A percentile compares a stretch with the other conserved stretches of the same genome.
phyloP scores from a whole-genome alignment of 352 stramenopile genomes.

The Phytophthora gonapodyides region DNA sequence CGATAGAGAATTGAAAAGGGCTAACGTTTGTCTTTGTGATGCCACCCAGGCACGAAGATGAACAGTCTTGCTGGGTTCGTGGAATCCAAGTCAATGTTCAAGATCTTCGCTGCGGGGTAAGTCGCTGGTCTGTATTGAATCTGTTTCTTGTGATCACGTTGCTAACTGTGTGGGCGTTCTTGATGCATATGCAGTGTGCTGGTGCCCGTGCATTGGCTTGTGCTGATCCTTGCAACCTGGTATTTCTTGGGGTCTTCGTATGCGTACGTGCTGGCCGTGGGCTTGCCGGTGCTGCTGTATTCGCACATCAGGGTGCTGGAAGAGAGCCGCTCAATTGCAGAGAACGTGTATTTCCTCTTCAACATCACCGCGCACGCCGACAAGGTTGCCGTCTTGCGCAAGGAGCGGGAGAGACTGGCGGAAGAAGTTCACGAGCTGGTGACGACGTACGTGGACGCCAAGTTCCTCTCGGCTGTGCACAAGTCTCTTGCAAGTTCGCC shows the following conservation, averaged over 20 bases:
- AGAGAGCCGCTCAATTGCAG: conserved; percentile 75
- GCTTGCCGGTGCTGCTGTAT: conserved; percentile 68
- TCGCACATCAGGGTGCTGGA: conserved; percentile 81
- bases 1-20: not conserved
- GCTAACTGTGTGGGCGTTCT: conserved; percentile 6
- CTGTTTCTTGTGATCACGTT: not conserved
- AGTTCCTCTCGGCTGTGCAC: conserved; percentile 58
- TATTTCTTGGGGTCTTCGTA: conserved; percentile 59
- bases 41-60: conserved; percentile 63
- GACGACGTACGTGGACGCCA: conserved; percentile 51
- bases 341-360: conserved; percentile 79
- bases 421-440: conserved; percentile 64
- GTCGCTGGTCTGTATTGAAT: conserved; percentile 13
- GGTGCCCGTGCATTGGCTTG: conserved; percentile 69
- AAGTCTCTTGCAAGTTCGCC: conserved; percentile 57
- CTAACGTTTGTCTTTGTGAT: not conserved
- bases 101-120: conserved; percentile 72
- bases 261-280: conserved; percentile 60
- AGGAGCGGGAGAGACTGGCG: conserved; percentile 55
- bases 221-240: conserved; percentile 63
- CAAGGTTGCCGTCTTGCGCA: conserved; percentile 56
- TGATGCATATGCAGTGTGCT: conserved; percentile 46
- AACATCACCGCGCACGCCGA: conserved; percentile 71
- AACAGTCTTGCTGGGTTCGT: conserved; percentile 69
- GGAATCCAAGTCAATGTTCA: conserved; percentile 84